Percentiles rank a stretch among this genome's conserved stretches.
These are phyloP conservation scores for Glycine soja DNA, from an alignment of 306 rosid species.

Conservation along the genomic window DNA sequence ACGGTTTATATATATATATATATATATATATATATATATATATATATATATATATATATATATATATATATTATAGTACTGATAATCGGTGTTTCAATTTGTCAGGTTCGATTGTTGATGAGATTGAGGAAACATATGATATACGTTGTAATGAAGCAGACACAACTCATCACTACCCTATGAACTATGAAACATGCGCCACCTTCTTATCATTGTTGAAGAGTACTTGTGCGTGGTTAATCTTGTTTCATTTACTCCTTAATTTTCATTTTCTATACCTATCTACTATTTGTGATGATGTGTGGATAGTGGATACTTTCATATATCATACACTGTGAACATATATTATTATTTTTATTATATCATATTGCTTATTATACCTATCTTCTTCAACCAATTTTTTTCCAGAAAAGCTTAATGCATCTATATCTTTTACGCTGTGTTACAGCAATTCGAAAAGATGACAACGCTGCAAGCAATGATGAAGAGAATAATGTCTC, in stretches of 20 bases:
- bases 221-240: slow-evolving; percentile 42
- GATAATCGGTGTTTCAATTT: background rate
- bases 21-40: too few relatives aligned
- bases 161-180: slow-evolving; percentile 28
- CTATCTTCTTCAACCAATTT: background rate
- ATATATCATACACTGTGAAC: background rate
- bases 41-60: too few relatives aligned
- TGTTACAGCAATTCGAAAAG: slow-evolving; percentile 48
- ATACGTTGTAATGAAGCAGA: background rate
- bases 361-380: too few relatives aligned
- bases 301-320: background rate
- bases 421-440: slow-evolving; percentile 14
- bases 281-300: background rate
- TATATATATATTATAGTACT: too few relatives aligned
- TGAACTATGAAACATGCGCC: slow-evolving; percentile 52
- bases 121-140: slow-evolving; percentile 32
- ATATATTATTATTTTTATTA: too few relatives aligned
- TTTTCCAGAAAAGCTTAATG: background rate
- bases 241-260: slow-evolving; percentile 1
- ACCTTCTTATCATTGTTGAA: slow-evolving; percentile 35
- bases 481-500: slow-evolving; percentile 52
- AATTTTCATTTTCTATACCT: background rate
- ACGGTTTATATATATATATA: too few relatives aligned
- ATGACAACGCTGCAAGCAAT: slow-evolving; percentile 6
- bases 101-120: slow-evolving; percentile 53